These are phyloP conservation scores for Mycena galericulata DNA, from an alignment of 768 basidiomycete species.

Conservation along the genomic window DNA sequence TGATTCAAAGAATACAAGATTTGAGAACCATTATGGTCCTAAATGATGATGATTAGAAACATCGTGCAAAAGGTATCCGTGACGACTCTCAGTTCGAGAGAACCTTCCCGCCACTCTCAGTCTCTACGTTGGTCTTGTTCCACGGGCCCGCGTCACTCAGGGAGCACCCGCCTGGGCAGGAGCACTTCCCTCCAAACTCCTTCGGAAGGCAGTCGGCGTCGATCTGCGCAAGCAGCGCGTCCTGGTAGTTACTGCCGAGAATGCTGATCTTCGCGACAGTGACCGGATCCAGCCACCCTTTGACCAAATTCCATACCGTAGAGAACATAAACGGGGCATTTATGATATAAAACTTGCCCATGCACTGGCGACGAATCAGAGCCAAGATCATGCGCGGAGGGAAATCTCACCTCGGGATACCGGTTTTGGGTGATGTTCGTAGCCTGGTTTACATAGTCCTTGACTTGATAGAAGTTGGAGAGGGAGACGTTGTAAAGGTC, in stretches of 20 bases:
- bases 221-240: slow-evolving; percentile 85
- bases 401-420: slow-evolving; percentile 72
- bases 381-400: too few species aligned
- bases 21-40: too few species aligned
- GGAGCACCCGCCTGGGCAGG: slow-evolving; percentile 84
- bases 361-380: slow-evolving; percentile 39
- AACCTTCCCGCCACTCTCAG: slow-evolving; percentile 18
- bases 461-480: slow-evolving; percentile 89
- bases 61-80: too few species aligned
- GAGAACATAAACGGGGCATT: slow-evolving; percentile 96
- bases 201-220: slow-evolving; percentile 84
- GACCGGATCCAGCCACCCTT: slow-evolving; percentile 94
- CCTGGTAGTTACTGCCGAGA: slow-evolving; percentile 80
- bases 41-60: too few species aligned
- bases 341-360: slow-evolving; percentile 99
- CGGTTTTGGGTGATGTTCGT: slow-evolving; percentile 87
- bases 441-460: slow-evolving; percentile 87
- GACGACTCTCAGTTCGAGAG: slow-evolving; percentile 15
- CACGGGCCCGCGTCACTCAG: slow-evolving; percentile 94
- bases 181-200: slow-evolving; percentile 87
- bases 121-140: slow-evolving; percentile 55
- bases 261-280: slow-evolving; percentile 97
- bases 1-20: too few species aligned
- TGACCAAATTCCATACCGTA: slow-evolving; percentile 89
- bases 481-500: slow-evolving; percentile 83